Base-by-base conservation (phyloP, 371 early-diverging fungal genomes). In the Nosema muscidifuracis region DNA sequence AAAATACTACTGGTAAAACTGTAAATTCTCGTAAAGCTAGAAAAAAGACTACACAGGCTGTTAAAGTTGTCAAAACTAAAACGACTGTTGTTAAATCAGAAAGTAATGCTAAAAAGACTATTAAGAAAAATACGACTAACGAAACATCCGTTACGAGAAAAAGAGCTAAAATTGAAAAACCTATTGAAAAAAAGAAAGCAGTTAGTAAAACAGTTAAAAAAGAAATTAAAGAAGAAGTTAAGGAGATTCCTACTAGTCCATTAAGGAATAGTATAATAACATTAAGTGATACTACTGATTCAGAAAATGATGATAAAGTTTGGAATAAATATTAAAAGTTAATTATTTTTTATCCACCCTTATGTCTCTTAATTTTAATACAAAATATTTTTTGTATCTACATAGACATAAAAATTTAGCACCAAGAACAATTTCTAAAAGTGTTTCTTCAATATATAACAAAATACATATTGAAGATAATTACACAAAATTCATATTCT, bases 251-350 rank as follows among this genome's bases (percentile, higher is more conserved):
- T 66, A 36, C 22, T 12, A 38, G 15, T 18, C 33, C 20, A 13
- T n/a, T 26, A n/a, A 38, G 50, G n/a, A 0, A 20, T 13, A 2
- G n/a, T 10, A 18, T 20, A 50, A n/a, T 26, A n/a, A n/a, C n/a
- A 33, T 15, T 15, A 20, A 2, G 30, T n/a, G 44, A 20, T 13
- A 30, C 77, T 69, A 13, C 67, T 24, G 38, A 76, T 51, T 18
- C 64, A 69, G 76, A 72, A 63, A 42, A 64, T 50, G 24, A 77
- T 12, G 4, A 4, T 47, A 47, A 47, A 10, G 47, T n/a, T 6
- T 47, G 47, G 47, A 3, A 47, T 20, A 47, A 47, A 47, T 47
- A 47, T 47, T 47, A 47, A 47, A 47, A 12, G 6, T 10, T 47
- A n/a, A 12, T 47, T 47, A 50, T 22, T 22, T 22, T 22, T 7